Percentiles rank a stretch among this genome's conserved stretches.
Conservation (phyloP, 2,329 filamentous ascomycete species). For the Fusarium irregulare region DNA sequence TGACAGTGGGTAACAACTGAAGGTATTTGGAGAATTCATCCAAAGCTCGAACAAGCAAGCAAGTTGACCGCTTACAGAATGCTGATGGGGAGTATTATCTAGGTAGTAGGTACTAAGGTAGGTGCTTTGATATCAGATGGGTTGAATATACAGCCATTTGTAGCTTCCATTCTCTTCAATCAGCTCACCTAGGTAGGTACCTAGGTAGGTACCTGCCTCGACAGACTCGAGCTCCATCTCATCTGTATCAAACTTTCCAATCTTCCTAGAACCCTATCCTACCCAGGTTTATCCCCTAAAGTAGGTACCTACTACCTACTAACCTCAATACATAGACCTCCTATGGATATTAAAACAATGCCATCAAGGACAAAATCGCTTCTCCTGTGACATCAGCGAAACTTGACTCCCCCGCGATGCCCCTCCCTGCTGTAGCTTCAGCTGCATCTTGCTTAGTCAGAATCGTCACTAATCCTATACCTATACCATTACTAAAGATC, state of each 20-base stretch:
- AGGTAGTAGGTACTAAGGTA: neutral
- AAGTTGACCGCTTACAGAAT: neutral
- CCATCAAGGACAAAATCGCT: constrained; percentile 6
- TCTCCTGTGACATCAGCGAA: constrained; percentile 22
- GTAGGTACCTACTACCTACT: too few relatives aligned
- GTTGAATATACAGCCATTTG: neutral
- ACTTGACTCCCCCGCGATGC: constrained; percentile 15
- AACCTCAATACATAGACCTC: neutral
- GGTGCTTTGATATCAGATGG: neutral
- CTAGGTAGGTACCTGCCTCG: neutral
- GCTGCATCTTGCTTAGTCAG: constrained; percentile 39
- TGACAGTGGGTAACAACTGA: neutral
- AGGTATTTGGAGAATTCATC: neutral
- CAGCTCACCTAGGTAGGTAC: neutral
- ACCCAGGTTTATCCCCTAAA: neutral
- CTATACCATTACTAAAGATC: constrained; percentile 14
- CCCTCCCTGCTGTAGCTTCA: constrained; percentile 13
- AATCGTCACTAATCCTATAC: constrained; percentile 3
- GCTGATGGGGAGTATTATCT: neutral
- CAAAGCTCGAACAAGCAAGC: neutral
- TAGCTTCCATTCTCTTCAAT: too few relatives aligned
- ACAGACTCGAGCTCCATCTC: neutral
- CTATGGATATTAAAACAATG: neutral
- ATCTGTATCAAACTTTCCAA: neutral
- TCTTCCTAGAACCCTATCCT: neutral